These are phyloP conservation scores for Haberlea rhodopensis DNA, from an alignment of 257 asterid species.

Conservation along the genomic window DNA sequence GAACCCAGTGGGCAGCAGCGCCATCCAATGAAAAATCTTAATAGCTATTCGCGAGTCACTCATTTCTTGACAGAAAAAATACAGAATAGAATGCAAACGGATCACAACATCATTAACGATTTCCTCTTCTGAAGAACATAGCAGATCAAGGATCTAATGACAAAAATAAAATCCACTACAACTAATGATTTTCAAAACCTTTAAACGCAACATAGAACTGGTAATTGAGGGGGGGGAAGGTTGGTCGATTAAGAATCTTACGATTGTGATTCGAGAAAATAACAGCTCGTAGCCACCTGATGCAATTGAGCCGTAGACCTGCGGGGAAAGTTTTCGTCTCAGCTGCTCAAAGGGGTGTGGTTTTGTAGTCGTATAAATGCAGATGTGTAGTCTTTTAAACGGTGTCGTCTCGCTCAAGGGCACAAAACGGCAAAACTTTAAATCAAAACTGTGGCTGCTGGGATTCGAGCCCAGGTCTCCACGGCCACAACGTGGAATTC, in stretches of 20 bases:
- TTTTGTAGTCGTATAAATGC: too few species aligned
- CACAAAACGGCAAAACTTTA: too few species aligned
- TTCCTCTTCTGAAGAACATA: not conserved
- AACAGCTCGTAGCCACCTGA: not conserved
- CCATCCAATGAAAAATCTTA: not conserved
- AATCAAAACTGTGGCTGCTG: slow-evolving; percentile 45
- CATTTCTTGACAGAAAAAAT: too few species aligned
- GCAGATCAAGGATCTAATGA: not conserved
- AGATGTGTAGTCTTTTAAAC: not conserved
- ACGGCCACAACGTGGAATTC: slow-evolving; percentile 63
- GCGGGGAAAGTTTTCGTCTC: too few species aligned
- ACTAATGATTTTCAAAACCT: too few species aligned
- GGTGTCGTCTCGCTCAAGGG: not conserved
- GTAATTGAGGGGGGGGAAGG: too few species aligned
- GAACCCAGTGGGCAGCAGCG: not conserved
- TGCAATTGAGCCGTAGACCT: not conserved
- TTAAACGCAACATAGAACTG: too few species aligned
- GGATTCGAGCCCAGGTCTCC: slow-evolving; percentile 64
- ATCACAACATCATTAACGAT: not conserved
- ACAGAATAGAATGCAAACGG: not conserved
- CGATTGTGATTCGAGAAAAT: not conserved
- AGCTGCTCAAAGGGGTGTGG: too few species aligned
- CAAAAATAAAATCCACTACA: not conserved
- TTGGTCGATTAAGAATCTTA: too few species aligned
- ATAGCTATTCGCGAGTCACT: too few species aligned